Evolutionary conservation across 768 basidiomycete species (phyloP).

Genomic region (Termitomyces sp.): DNA sequence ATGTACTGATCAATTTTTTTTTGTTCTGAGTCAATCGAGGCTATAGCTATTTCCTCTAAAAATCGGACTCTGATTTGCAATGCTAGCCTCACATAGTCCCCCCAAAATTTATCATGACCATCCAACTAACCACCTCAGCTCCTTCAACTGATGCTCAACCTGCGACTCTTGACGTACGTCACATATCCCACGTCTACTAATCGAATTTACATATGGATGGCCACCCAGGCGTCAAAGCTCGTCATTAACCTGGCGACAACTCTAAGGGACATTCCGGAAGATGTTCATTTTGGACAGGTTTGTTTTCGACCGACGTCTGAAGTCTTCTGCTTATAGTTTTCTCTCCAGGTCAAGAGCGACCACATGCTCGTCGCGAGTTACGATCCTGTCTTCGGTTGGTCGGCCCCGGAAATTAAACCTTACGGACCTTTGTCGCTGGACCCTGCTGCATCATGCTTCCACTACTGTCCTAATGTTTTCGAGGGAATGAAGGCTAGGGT

Average conservation of each 20-base stretch:
- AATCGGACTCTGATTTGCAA: background rate
- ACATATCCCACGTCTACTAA: background rate
- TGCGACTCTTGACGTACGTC: constrained; percentile 17
- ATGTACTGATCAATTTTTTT: background rate
- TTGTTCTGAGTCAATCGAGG: background rate
- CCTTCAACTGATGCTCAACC: constrained; percentile 3
- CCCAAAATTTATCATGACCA: constrained; percentile 14
- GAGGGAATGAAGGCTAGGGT: constrained; percentile 73
- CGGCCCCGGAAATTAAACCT: constrained; percentile 66
- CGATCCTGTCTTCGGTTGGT: constrained; percentile 63
- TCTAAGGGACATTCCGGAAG: constrained; percentile 49
- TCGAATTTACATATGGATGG: background rate
- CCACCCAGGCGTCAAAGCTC: constrained; percentile 49
- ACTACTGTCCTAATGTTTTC: constrained; percentile 83
- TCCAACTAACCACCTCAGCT: constrained; percentile 6
- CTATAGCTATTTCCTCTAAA: background rate
- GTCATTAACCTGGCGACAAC: constrained; percentile 38
- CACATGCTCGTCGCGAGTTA: constrained; percentile 75
- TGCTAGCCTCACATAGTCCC: background rate
- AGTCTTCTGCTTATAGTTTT: background rate
- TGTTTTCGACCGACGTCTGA: constrained; percentile 8
- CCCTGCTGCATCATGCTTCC: constrained; percentile 73
- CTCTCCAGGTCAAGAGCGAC: constrained; percentile 54
- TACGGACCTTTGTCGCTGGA: constrained; percentile 67
- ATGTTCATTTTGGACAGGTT: constrained; percentile 56